Evolutionary conservation across 2,329 filamentous ascomycete genomes (phyloP).

Genomic region (Fusarium camptoceras): DNA sequence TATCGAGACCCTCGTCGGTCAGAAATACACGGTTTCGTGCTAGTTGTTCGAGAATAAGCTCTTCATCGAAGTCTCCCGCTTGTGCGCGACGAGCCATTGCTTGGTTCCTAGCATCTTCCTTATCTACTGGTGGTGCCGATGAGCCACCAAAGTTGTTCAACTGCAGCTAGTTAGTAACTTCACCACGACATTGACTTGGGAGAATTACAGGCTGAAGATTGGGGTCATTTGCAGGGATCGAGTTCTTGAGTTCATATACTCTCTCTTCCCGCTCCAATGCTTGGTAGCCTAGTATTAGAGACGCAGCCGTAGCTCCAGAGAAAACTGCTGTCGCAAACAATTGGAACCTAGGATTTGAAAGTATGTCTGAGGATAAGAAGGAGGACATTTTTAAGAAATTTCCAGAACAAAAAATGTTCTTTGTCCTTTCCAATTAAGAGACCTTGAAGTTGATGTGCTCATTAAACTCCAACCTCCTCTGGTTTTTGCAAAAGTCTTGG

Average conservation of each 20-base stretch:
- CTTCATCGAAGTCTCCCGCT: constrained; percentile 74
- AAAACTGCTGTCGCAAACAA: constrained; percentile 77
- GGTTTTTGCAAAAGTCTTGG: constrained; percentile 24
- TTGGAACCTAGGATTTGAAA: constrained; percentile 65
- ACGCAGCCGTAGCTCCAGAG: constrained; percentile 70
- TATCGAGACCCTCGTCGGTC: constrained; percentile 80
- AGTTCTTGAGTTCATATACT: constrained; percentile 68
- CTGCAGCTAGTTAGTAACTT: constrained; percentile 53
- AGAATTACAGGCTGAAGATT: constrained; percentile 38
- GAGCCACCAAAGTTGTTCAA: constrained; percentile 71
- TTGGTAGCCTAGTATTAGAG: constrained; percentile 72
- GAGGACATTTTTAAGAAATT: constrained; percentile 55
- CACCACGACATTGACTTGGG: not conserved
- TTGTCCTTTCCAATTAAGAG: constrained; percentile 1
- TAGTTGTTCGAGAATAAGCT: constrained; percentile 92
- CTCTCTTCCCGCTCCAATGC: constrained; percentile 66
- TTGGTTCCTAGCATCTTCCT: constrained; percentile 71
- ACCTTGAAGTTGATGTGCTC: constrained; percentile 11
- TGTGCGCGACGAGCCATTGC: constrained; percentile 70
- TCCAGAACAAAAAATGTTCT: constrained; percentile 5
- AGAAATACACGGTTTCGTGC: constrained; percentile 94
- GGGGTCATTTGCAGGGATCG: constrained; percentile 60
- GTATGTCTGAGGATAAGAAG: constrained; percentile 55
- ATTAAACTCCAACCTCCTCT: not conserved
- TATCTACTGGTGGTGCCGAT: constrained; percentile 60